A percentile compares a stretch with the other conserved stretches of the same genome.
These are phyloP conservation scores for Phragmites australis DNA, from an alignment of 176 grass and related monocot genomes.

Conservation along the genomic window DNA sequence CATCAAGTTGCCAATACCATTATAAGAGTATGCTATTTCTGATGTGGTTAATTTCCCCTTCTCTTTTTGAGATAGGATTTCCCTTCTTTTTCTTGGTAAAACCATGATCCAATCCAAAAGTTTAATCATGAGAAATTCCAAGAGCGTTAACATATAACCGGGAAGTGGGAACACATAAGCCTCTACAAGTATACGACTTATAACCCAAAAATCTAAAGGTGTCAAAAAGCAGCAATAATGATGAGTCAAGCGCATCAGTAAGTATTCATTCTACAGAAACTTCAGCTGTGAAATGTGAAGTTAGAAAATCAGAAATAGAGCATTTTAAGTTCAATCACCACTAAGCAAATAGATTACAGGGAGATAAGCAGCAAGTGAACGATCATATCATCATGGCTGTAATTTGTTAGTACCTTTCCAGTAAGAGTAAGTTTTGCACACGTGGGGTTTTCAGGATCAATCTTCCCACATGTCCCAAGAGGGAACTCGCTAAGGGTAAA, in stretches of 20 bases:
- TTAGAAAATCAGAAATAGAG: not conserved
- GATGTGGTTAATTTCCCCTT: not conserved
- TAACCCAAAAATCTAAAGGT: not conserved
- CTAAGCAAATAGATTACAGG: not conserved
- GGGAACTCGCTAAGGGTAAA: constrained; percentile 91
- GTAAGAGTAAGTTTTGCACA: constrained; percentile 96
- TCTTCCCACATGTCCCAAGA: constrained; percentile 74
- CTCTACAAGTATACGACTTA: not conserved
- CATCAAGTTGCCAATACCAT: not conserved
- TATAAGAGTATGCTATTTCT: not conserved
- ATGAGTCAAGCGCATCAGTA: not conserved
- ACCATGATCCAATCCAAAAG: not conserved
- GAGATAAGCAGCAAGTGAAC: not conserved
- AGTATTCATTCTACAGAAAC: not conserved
- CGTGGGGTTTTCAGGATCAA: constrained; percentile 92
- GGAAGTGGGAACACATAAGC: not conserved
- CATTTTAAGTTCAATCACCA: not conserved
- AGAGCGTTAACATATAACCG: not conserved
- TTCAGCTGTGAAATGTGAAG: not conserved
- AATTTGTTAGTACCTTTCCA: constrained; percentile 61
- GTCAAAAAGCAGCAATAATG: not conserved
- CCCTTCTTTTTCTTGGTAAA: not conserved
- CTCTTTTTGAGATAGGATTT: not conserved
- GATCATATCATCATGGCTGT: not conserved
- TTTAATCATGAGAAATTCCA: not conserved